Conservation (phyloP, 805 yeast species). For the Candida taoyuanica region DNA sequence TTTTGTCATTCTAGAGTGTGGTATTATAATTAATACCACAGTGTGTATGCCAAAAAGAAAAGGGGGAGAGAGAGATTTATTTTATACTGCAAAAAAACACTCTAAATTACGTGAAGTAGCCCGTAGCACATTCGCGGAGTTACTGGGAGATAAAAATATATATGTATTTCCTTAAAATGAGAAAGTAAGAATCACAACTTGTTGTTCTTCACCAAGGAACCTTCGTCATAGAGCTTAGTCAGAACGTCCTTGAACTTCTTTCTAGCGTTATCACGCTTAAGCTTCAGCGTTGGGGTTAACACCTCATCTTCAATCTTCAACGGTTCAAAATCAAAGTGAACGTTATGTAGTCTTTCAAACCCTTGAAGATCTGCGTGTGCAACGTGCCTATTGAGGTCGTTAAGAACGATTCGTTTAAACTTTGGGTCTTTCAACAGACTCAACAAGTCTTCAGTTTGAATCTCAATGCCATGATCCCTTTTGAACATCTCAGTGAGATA, state of each 20-base stretch:
- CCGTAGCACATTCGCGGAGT: no score
- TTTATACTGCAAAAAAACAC: no score
- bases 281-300: conserved; percentile 63
- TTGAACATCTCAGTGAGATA: conserved; percentile 15
- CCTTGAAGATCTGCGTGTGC: conserved; percentile 43
- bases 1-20: no score
- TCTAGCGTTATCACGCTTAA: conserved; percentile 47
- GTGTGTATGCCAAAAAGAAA: no score
- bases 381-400: conserved; percentile 20
- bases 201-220: conserved; percentile 31
- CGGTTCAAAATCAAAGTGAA: conserved; percentile 53
- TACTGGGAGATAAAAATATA: background rate
- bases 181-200: conserved; percentile 13
- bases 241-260: conserved; percentile 39
- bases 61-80: no score
- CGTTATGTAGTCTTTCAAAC: conserved; percentile 58
- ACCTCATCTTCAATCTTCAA: conserved; percentile 54
- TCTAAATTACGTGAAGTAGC: no score
- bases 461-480: conserved; percentile 10
- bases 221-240: conserved; percentile 46
- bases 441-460: conserved; percentile 13
- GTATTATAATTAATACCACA: no score
- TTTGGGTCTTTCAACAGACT: conserved; percentile 17
- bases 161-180: background rate
- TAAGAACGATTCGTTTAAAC: conserved; percentile 17